Percentiles rank a stretch among this genome's conserved stretches.
phyloP scores from a whole-genome alignment of 805 yeast genomes.

The Lipomyces sp. region DNA sequence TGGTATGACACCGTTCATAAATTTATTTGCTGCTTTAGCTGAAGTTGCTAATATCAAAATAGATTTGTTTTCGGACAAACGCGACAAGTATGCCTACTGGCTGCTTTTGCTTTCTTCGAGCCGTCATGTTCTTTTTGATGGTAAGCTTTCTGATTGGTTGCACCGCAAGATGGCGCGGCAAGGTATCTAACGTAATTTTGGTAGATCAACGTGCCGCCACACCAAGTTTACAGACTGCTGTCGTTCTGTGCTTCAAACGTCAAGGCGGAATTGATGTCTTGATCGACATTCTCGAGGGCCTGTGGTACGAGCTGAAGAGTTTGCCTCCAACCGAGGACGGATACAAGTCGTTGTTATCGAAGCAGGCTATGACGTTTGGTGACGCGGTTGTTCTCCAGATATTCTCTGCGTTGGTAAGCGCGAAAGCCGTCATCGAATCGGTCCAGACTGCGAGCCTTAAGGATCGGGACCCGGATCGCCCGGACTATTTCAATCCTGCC shows the following conservation, averaged over 20 bases:
- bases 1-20: constrained; percentile 10
- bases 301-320: constrained; percentile 18
- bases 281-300: constrained; percentile 27
- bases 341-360: constrained; percentile 15
- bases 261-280: constrained; percentile 33
- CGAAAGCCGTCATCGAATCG: constrained; percentile 34
- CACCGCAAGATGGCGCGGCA: background rate
- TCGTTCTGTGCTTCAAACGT: constrained; percentile 35
- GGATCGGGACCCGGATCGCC: constrained; percentile 29
- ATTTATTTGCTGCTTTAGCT: background rate
- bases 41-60: background rate
- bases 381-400: constrained; percentile 32
- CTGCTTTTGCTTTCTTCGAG: constrained; percentile 20
- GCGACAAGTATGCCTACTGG: constrained; percentile 26
- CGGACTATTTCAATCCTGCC: constrained; percentile 32
- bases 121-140: constrained; percentile 22
- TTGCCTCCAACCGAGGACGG: constrained; percentile 17
- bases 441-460: constrained; percentile 30
- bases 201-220: constrained; percentile 20
- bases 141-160: constrained; percentile 1
- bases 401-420: constrained; percentile 29
- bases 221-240: constrained; percentile 22
- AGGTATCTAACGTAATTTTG: background rate
- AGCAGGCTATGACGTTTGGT: constrained; percentile 27
- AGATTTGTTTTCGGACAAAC: constrained; percentile 18